phyloP scores from a whole-genome alignment of 805 yeast species.

The Sungouiella thailandica region DNA sequence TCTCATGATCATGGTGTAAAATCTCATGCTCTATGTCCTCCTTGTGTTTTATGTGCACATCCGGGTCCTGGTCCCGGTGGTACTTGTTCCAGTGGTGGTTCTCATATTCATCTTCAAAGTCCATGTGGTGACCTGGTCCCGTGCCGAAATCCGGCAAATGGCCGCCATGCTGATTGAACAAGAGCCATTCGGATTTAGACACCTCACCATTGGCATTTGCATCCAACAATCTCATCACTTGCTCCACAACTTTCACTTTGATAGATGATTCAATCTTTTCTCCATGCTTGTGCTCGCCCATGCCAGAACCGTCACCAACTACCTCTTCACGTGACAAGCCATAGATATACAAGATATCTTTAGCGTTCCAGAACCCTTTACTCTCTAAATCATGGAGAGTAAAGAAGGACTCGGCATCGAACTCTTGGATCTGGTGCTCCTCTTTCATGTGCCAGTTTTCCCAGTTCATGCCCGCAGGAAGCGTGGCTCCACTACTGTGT shows the following conservation, averaged over 20 bases:
- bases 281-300: constrained; percentile 68
- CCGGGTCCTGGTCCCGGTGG: constrained; percentile 77
- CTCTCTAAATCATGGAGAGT: constrained; percentile 67
- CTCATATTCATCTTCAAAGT: constrained; percentile 90
- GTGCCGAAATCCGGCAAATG: constrained; percentile 86
- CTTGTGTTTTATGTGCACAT: constrained; percentile 70
- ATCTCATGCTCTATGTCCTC: constrained; percentile 89
- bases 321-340: constrained; percentile 70
- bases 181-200: constrained; percentile 64
- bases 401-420: constrained; percentile 74
- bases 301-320: constrained; percentile 86
- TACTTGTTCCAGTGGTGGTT: constrained; percentile 89
- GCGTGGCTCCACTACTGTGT: neutral
- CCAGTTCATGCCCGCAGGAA: constrained; percentile 51
- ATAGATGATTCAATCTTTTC: constrained; percentile 47
- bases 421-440: constrained; percentile 76
- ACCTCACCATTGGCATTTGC: constrained; percentile 61
- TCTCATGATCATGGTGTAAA: constrained; percentile 80
- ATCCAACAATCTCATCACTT: constrained; percentile 60
- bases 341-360: constrained; percentile 74
- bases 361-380: constrained; percentile 49
- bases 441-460: constrained; percentile 86
- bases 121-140: constrained; percentile 93
- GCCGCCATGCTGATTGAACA: constrained; percentile 56
- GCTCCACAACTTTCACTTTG: constrained; percentile 49